A percentile compares a stretch with the other conserved stretches of the same genome.
These are phyloP conservation scores for Kodamaea sagamina DNA, from an alignment of 805 yeast genomes.

Conservation along the genomic window DNA sequence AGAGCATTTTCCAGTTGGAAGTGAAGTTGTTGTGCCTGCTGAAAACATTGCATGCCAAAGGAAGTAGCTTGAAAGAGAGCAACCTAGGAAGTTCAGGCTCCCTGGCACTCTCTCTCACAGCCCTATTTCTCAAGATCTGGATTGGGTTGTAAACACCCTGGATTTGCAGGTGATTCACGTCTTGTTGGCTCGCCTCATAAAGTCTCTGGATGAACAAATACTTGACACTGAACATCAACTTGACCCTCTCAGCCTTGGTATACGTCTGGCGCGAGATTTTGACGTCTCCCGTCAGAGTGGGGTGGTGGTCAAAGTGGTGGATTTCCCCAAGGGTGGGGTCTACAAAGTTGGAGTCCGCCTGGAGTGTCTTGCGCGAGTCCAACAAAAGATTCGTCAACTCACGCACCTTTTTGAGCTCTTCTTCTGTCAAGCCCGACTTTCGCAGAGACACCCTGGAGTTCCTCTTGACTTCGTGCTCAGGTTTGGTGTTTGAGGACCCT, in stretches of 20 bases:
- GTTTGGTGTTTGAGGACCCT: neutral
- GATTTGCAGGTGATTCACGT: constrained; percentile 46
- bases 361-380: constrained; percentile 44
- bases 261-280: constrained; percentile 38
- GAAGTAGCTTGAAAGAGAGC: constrained; percentile 49
- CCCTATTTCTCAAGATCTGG: constrained; percentile 76
- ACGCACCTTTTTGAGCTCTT: constrained; percentile 29
- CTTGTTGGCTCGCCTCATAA: constrained; percentile 22
- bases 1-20: constrained; percentile 44
- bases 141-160: constrained; percentile 80
- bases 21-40: constrained; percentile 35
- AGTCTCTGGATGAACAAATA: constrained; percentile 50
- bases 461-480: neutral
- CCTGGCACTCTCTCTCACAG: constrained; percentile 44
- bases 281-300: constrained; percentile 8
- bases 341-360: constrained; percentile 43
- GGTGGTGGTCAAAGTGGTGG: constrained; percentile 8
- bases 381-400: constrained; percentile 35
- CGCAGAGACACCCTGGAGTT: neutral
- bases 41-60: constrained; percentile 67
- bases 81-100: constrained; percentile 30
- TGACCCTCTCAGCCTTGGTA: constrained; percentile 52
- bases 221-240: constrained; percentile 49
- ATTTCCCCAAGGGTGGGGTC: constrained; percentile 25
- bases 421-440: constrained; percentile 4